Base-by-base conservation (phyloP, 176 grass and related monocot species). In the Oryza meyeriana region DNA sequence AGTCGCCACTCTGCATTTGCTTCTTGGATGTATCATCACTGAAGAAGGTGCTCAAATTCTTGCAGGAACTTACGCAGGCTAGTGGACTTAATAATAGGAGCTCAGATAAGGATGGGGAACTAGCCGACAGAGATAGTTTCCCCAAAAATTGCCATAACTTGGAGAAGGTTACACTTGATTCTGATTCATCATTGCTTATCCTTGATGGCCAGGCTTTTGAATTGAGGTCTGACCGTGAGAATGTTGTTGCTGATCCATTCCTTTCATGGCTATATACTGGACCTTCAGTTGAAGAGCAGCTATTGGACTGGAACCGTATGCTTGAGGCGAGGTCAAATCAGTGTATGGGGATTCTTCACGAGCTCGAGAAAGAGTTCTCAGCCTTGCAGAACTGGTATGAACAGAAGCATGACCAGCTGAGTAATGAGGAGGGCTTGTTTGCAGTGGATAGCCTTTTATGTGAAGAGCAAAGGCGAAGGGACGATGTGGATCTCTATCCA, bases 231-330 rank as follows among this genome's bases (percentile, higher is more conserved):
- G 83, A 35, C 63, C 34, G 40, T 22, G 81, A 68, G 75, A 75
- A 77, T 84, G 81, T 80, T 85, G 89, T 90, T 77, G 59, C 89
- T 24, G 88, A 93, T 87, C 79, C 77, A 47, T 74, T 95, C 59
- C 73, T 95, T 82, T 91, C 91, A 30, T 99, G 93, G 93, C 55
- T 99, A 72, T 99, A 86, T 80, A 25, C 89, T 74, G 93, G 93
- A 48, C 88, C 96, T 86, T 84, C 87, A 30, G 27, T 80, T 85
- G 85, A 74, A 42, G 93, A 90, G 10, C 85, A 82, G 61, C 79
- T 99, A 32, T 76, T 86, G 40, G 47, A 74, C 61, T 99, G 93
- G 96, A 77, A 84, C 10, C 69, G 22, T 58, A 91, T 82, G 82
- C 58, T 71, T 61, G 89, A 81, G 11, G 87, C 92, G 72, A 94